Evolutionary conservation across 768 basidiomycete species (phyloP).

Genomic region (Macrolepiota fuliginosa): DNA sequence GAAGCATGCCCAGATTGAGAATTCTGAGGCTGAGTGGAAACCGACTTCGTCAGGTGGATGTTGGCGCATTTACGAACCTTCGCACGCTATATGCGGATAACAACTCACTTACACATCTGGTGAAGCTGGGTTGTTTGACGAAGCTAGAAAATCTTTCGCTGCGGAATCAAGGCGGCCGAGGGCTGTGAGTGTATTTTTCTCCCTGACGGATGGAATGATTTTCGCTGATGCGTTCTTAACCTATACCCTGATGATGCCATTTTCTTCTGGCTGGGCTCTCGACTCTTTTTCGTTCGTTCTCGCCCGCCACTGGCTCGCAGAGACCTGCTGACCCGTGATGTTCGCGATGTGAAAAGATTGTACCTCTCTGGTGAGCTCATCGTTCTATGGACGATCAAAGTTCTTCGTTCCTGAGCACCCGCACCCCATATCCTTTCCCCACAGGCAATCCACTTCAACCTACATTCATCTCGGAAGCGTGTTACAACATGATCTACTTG

Average conservation of each 20-base stretch:
- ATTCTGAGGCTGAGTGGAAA: conserved; percentile 86
- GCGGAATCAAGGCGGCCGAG: conserved; percentile 80
- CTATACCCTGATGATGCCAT: conserved; percentile 12
- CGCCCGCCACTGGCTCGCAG: conserved; percentile 23
- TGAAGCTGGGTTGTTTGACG: conserved; percentile 51
- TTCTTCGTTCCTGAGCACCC: conserved; percentile 12
- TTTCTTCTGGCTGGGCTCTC: conserved; percentile 5
- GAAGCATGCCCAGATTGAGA: conserved; percentile 66
- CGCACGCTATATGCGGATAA: conserved; percentile 93
- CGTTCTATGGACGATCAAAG: conserved; percentile 13
- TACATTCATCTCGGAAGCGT: conserved; percentile 66
- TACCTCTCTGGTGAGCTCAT: conserved; percentile 84
- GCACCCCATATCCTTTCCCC: conserved; percentile 14
- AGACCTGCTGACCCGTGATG: conserved; percentile 57
- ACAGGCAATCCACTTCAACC: conserved; percentile 70
- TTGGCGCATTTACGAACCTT: conserved; percentile 61
- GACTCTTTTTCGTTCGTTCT: conserved; percentile 7
- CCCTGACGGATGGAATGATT: conserved; percentile 19
- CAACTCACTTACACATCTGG: conserved; percentile 56
- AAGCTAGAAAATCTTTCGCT: conserved; percentile 89
- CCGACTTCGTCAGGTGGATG: conserved; percentile 63
- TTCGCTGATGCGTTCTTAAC: conserved; percentile 15
- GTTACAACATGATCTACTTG: conserved; percentile 89
- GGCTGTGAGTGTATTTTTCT: conserved; percentile 57
- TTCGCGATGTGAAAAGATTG: conserved; percentile 89